These are phyloP conservation scores for Alternaria sp. DNA, from an alignment of 2,329 filamentous ascomycete species.

Conservation along the genomic window DNA sequence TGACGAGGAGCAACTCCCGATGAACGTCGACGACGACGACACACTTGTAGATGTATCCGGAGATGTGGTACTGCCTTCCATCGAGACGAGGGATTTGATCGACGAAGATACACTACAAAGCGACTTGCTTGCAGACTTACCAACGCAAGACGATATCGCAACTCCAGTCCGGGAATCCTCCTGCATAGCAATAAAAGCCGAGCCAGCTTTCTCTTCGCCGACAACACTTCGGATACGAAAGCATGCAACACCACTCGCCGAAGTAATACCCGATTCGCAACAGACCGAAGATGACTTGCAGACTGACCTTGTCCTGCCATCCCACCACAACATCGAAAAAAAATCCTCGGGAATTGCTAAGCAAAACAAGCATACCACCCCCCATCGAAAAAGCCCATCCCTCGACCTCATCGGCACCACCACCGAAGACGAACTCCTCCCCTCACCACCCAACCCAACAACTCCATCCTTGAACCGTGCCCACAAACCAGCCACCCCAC, in stretches of 20 bases:
- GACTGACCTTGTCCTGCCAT: background rate
- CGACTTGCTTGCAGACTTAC: slow-evolving; percentile 13
- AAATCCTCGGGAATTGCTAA: accelerated
- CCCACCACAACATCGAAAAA: background rate
- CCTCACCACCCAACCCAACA: background rate
- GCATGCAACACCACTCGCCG: background rate
- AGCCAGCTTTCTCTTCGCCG: background rate
- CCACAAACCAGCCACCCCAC: slow-evolving; percentile 27
- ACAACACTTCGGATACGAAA: background rate
- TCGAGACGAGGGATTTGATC: slow-evolving; percentile 23
- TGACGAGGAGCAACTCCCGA: slow-evolving; percentile 8
- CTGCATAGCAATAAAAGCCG: slow-evolving; percentile 11
- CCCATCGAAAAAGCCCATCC: background rate
- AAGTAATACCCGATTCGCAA: background rate
- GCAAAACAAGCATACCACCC: background rate
- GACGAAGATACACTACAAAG: slow-evolving; percentile 23
- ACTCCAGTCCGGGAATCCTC: background rate
- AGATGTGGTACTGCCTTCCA: slow-evolving; percentile 31
- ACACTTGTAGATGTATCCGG: slow-evolving; percentile 9
- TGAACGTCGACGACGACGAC: background rate
- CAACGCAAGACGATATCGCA: background rate
- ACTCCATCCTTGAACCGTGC: slow-evolving; percentile 24
- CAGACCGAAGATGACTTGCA: accelerated
- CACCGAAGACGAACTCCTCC: slow-evolving; percentile 2
- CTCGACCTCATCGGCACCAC: slow-evolving; percentile 6